Evolutionary conservation across 768 basidiomycete species (phyloP), one percentile per base, ranked within the genome.

Genomic region (Boletus vermiculosoides): DNA sequence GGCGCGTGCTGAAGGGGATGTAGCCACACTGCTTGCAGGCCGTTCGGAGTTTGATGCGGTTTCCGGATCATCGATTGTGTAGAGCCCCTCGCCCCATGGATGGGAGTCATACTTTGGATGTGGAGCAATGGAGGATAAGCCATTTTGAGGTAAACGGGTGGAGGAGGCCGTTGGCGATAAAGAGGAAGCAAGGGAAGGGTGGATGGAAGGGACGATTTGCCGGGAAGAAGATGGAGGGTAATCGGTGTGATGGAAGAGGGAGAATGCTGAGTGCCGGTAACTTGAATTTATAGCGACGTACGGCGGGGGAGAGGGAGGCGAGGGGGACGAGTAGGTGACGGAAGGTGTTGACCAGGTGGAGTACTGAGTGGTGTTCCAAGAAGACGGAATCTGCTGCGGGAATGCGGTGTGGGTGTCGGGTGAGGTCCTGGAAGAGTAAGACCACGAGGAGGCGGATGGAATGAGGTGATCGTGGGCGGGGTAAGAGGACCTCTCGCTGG

Each of bases 1-100:
- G 16, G 71, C 66, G 61, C 71, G 71, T 67, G 66, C 67, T 0
- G 72, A 72, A 62, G 72, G 71, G 61, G 71, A 73, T 16, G 72
- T 57, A n/a, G 68, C 71, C 50, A 68, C 65, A 61, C 62, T 73
- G 69, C 67, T 69, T 58, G 60, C 70, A 49, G 70, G 70, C 55
- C 66, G 66, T 66, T 72, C 63, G 62, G 70, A 71, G 68, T 73
- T 69, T 45, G 71, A 65, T 68, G 66, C 59, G 36, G 71, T 65
- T 47, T 70, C 68, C 51, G 72, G 62, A 57, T 72, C 66, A 60
- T 71, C 70, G 54, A 71, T 61, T 20, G 72, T 68, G 48, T 72
- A 72, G 47, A 73, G 66, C 63, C 63, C 69, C 45, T 66, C 59
- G 57, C 67, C 67, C 71, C 71, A 72, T 0, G 62, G 53, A 37